Percentiles rank a stretch among this genome's conserved stretches.
phyloP scores from a whole-genome alignment of 257 asterid genomes.

The Capsicum pubescens region DNA sequence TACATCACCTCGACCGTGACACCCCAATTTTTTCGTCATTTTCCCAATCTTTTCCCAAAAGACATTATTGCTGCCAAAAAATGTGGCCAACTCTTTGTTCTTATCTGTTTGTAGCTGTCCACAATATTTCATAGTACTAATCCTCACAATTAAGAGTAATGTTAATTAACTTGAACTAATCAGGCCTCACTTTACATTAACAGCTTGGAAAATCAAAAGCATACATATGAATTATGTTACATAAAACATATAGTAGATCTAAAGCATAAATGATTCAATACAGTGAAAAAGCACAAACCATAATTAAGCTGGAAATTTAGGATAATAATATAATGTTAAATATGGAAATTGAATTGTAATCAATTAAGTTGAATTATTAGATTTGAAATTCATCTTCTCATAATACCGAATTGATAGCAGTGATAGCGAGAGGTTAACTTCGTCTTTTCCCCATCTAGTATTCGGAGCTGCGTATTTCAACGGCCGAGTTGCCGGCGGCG shows the following conservation, averaged over 20 bases:
- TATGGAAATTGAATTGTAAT: slow-evolving; percentile 18
- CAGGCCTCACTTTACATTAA: slow-evolving; percentile 18
- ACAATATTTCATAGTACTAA: not conserved
- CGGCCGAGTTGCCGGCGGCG: slow-evolving; percentile 40
- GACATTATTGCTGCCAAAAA: slow-evolving; percentile 21
- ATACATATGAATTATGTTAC: slow-evolving; percentile 6
- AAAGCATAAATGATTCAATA: slow-evolving; percentile 6
- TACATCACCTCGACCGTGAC: not conserved
- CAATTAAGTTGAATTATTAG: slow-evolving; percentile 45
- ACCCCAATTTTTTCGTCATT: not conserved
- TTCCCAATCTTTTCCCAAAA: not conserved
- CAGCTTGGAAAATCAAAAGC: slow-evolving; percentile 24
- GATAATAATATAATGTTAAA: slow-evolving; percentile 14
- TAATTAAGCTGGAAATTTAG: slow-evolving; percentile 4
- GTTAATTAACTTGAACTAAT: not conserved
- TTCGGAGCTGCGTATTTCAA: slow-evolving; percentile 46
- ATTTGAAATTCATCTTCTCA: slow-evolving; percentile 81
- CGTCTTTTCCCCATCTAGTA: slow-evolving; percentile 95
- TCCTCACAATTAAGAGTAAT: not conserved
- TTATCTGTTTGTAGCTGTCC: slow-evolving; percentile 18
- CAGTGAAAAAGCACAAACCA: not conserved
- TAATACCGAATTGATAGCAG: slow-evolving; percentile 83
- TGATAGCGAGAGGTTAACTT: slow-evolving; percentile 87
- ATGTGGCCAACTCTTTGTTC: slow-evolving; percentile 20
- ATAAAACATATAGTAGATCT: not conserved